Conservation (phyloP, 495 filamentous ascomycete species). For the Aspergillus haitiensis region DNA sequence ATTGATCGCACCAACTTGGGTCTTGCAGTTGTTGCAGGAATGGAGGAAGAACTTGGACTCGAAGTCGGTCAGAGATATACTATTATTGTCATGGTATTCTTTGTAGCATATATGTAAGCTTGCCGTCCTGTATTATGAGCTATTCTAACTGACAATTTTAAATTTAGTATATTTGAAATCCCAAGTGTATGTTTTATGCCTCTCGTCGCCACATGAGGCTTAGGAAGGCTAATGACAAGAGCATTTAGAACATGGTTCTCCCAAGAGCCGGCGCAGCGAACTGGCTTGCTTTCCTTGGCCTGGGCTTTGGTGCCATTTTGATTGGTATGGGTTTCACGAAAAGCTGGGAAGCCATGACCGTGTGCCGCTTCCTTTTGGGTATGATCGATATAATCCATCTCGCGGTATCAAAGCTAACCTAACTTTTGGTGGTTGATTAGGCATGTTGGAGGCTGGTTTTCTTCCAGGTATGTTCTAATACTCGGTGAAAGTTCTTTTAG, state of each 20-base stretch:
- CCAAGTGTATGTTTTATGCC: conserved; percentile 16
- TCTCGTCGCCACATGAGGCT: background rate
- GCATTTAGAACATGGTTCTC: conserved; percentile 18
- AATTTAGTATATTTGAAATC: conserved; percentile 17
- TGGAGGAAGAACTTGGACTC: conserved; percentile 21
- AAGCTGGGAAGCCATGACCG: conserved; percentile 17
- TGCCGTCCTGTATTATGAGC: background rate
- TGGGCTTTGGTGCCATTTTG: conserved; percentile 19
- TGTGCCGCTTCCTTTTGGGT: conserved; percentile 16
- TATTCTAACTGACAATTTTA: background rate
- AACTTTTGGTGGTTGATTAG: background rate
- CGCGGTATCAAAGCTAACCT: background rate
- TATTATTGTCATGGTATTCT: conserved; percentile 24
- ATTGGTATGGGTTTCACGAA: conserved; percentile 22
- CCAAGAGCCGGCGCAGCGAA: conserved; percentile 21
- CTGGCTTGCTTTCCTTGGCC: conserved; percentile 20
- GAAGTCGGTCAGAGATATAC: conserved; percentile 20
- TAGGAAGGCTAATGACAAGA: background rate
- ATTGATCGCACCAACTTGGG: conserved; percentile 24
- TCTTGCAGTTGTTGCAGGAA: conserved; percentile 21
- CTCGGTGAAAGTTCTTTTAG: too few species aligned
- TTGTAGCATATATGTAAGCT: conserved; percentile 21
- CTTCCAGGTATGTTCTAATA: conserved; percentile 14
- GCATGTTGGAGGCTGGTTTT: conserved; percentile 21
- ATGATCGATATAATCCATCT: background rate